Conservation (phyloP, 257 asterid genomes). For the Sherardia arvensis region DNA sequence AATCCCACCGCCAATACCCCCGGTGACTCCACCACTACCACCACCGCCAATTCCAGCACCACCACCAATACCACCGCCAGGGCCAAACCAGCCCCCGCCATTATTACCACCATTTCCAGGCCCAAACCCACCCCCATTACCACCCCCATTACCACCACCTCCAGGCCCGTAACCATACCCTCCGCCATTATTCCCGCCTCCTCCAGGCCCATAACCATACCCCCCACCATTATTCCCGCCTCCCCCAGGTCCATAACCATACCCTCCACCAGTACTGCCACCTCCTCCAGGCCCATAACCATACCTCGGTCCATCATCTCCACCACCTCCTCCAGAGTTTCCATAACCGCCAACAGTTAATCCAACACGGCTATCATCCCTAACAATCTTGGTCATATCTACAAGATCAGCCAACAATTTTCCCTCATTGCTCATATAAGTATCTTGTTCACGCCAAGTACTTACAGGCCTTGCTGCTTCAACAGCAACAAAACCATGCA, state of each 20-base stretch:
- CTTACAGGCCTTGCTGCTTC: conserved; percentile 22
- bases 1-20: conserved; percentile 6
- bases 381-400: not conserved
- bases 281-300: conserved; percentile 1
- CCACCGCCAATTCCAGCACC: conserved; percentile 8
- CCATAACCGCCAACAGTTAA: conserved; percentile 7
- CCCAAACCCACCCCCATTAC: conserved; percentile 3
- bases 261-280: not conserved
- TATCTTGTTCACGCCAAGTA: not conserved
- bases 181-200: conserved; percentile 4
- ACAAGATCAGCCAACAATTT: not conserved
- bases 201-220: conserved; percentile 15
- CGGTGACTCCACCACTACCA: conserved; percentile 9
- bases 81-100: not conserved
- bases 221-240: not conserved
- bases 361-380: conserved; percentile 6
- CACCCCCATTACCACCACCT: conserved; percentile 10
- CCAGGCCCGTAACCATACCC: conserved; percentile 16
- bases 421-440: not conserved
- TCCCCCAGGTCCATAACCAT: not conserved
- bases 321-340: not conserved
- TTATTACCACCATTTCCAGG: conserved; percentile 1
- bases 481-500: conserved; percentile 12
- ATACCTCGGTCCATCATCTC: conserved; percentile 9
- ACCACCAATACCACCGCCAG: conserved; percentile 7